Percentiles rank a stretch among this genome's conserved stretches.
Evolutionary conservation across 148 eudicot species (phyloP).

Genomic region (Diospyros lotus): DNA sequence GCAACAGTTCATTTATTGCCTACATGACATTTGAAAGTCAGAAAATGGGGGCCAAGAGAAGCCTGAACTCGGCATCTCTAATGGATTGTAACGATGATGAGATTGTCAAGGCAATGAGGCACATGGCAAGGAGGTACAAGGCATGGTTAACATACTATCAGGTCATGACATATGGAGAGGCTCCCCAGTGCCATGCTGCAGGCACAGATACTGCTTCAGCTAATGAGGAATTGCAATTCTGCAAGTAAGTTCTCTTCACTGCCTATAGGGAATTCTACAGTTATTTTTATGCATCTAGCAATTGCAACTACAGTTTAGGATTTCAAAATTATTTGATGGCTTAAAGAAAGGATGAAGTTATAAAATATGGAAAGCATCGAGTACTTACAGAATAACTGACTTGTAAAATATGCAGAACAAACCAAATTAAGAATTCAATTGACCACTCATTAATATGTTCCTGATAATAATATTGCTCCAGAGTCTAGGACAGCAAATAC

Average conservation of each 20-base stretch:
- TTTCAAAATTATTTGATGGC: neutral
- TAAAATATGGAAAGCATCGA: neutral
- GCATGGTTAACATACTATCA: slow-evolving; percentile 53
- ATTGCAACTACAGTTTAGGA: neutral
- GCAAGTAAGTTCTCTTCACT: slow-evolving; percentile 20
- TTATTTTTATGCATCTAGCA: neutral
- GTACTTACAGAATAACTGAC: neutral
- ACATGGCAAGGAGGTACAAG: slow-evolving; percentile 41
- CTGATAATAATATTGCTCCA: neutral
- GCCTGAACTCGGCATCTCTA: slow-evolving; percentile 7
- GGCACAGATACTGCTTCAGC: slow-evolving; percentile 11
- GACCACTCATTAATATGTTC: neutral
- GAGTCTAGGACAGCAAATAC: neutral
- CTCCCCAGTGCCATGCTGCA: neutral
- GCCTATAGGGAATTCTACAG: slow-evolving; percentile 7
- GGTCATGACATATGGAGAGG: slow-evolving; percentile 37
- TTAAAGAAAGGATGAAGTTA: neutral
- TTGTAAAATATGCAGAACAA: neutral
- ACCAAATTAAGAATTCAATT: neutral
- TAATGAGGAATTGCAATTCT: slow-evolving; percentile 12
- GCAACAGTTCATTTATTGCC: slow-evolving; percentile 15
- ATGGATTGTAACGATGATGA: slow-evolving; percentile 21
- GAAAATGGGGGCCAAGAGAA: neutral
- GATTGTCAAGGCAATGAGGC: slow-evolving; percentile 24
- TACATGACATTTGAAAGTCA: slow-evolving; percentile 9